A percentile compares a stretch with the other conserved stretches of the same genome.
These are phyloP conservation scores for Podospora tetraspora DNA, from an alignment of 495 filamentous ascomycete species.

Conservation along the genomic window DNA sequence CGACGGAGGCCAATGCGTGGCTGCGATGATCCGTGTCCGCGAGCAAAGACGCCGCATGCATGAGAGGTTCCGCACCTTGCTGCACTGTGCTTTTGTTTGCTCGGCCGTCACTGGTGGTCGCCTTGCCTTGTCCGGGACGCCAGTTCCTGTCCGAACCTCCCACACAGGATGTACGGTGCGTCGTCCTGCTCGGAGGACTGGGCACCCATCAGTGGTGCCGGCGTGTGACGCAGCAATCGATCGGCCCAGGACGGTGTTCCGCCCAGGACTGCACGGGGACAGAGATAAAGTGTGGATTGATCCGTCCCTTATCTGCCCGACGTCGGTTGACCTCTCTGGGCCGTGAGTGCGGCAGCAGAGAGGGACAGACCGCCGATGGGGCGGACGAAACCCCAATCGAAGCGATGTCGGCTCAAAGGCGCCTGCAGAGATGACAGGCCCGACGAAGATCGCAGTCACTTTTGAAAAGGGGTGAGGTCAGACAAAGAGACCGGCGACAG, in stretches of 20 bases:
- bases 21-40: conserved; percentile 4
- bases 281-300: conserved; percentile 1
- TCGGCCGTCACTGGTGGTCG: neutral
- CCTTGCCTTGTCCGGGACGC: neutral
- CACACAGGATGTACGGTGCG: neutral
- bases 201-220: neutral
- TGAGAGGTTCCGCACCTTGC: neutral
- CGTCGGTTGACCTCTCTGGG: neutral
- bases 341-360: neutral
- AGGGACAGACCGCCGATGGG: no score
- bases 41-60: conserved; percentile 6
- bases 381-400: neutral
- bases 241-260: no score
- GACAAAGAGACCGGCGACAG: neutral
- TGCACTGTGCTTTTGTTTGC: conserved; percentile 11
- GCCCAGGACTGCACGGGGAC: no score
- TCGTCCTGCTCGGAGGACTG: neutral
- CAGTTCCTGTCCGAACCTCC: neutral
- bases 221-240: neutral
- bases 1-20: conserved; percentile 18
- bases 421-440: neutral
- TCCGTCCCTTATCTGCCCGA: neutral
- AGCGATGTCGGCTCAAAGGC: conserved; percentile 25
- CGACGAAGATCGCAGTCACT: neutral
- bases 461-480: conserved; percentile 3